A percentile compares a stretch with the other conserved stretches of the same genome.
These are phyloP conservation scores for Nematodospora anomalae DNA, from an alignment of 1,139 yeast genomes.

Conservation along the genomic window DNA sequence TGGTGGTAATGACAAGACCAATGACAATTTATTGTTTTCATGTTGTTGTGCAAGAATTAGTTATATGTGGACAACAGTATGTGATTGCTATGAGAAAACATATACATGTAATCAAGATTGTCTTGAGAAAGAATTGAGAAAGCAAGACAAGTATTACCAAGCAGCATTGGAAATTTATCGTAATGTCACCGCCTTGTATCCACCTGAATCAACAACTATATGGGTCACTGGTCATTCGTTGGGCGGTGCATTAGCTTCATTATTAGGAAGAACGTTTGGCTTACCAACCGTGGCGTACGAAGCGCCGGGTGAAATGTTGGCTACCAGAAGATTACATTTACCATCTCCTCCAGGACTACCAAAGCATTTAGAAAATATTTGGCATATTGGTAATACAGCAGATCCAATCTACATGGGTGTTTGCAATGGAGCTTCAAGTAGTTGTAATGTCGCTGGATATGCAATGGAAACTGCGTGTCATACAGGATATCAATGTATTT, in stretches of 20 bases:
- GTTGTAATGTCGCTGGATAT: slow-evolving; percentile 91
- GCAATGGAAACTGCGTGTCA: slow-evolving; percentile 98
- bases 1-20: slow-evolving; percentile 72
- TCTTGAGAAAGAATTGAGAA: slow-evolving; percentile 70
- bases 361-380: slow-evolving; percentile 71
- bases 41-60: slow-evolving; percentile 96
- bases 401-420: slow-evolving; percentile 98
- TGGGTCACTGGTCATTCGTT: slow-evolving; percentile 97
- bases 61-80: slow-evolving; percentile 91
- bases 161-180: slow-evolving; percentile 78
- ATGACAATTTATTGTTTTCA: slow-evolving; percentile 85
- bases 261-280: slow-evolving; percentile 88
- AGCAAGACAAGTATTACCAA: slow-evolving; percentile 79
- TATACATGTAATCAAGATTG: slow-evolving; percentile 91
- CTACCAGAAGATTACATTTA: slow-evolving; percentile 79
- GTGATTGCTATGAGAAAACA: slow-evolving; percentile 86
- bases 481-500: slow-evolving; percentile 83
- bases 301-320: slow-evolving; percentile 90
- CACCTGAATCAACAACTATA: slow-evolving; percentile 62
- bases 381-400: slow-evolving; percentile 97
- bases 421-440: slow-evolving; percentile 90
- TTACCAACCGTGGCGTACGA: slow-evolving; percentile 87
- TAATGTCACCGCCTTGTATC: slow-evolving; percentile 62
- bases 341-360: slow-evolving; percentile 95
- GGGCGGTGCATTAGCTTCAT: slow-evolving; percentile 84